phyloP scores from a whole-genome alignment of 2,329 filamentous ascomycete genomes.

The Lachnum nothofagi region DNA sequence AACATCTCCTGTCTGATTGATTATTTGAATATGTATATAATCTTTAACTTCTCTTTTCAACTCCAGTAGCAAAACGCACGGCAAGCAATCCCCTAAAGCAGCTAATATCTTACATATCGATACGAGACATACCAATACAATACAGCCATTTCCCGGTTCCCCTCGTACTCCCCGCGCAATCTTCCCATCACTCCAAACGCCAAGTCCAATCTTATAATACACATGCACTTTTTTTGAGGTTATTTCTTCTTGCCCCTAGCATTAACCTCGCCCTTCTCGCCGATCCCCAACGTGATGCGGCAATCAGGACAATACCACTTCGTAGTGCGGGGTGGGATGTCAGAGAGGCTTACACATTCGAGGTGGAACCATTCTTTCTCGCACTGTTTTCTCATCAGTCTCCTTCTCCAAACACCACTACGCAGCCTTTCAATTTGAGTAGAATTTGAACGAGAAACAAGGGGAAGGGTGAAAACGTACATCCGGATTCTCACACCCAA shows the following conservation, averaged over 20 bases:
- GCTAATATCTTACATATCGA: too few species aligned
- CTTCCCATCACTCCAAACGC: too few species aligned
- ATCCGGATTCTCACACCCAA: conserved; percentile 73
- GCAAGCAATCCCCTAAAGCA: too few species aligned
- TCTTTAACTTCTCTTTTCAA: too few species aligned
- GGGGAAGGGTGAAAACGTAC: conserved; percentile 45
- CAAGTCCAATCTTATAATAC: too few species aligned
- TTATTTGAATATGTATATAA: too few species aligned
- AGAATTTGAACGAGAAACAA: background rate
- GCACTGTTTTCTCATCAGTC: conserved; percentile 47
- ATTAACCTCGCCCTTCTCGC: conserved; percentile 58
- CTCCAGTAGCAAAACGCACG: too few species aligned
- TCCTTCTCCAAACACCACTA: background rate
- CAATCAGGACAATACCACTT: conserved; percentile 86
- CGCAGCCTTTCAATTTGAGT: background rate
- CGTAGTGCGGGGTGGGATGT: conserved; percentile 64
- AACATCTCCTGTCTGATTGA: too few species aligned
- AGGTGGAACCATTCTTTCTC: conserved; percentile 83
- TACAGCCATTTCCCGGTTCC: too few species aligned
- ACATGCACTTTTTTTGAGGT: too few species aligned
- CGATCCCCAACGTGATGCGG: conserved; percentile 55
- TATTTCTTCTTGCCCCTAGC: conserved; percentile 33
- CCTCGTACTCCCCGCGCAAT: too few species aligned
- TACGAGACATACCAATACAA: too few species aligned
- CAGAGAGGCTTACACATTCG: conserved; percentile 64